These are phyloP conservation scores for Candida arabinofermentans DNA, from an alignment of 805 yeast species.

Conservation along the genomic window DNA sequence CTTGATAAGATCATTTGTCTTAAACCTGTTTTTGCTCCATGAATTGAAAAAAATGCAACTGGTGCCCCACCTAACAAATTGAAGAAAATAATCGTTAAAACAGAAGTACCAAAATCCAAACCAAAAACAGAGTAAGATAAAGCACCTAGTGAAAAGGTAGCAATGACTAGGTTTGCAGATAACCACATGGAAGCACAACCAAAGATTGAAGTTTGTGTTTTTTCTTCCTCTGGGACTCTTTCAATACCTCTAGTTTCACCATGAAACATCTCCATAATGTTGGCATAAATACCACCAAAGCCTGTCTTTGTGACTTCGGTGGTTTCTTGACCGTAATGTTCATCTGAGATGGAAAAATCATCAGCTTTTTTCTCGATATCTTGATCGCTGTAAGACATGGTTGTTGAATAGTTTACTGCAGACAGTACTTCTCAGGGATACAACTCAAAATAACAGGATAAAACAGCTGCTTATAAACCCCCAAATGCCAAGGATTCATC, in stretches of 20 bases:
- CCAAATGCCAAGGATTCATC: too few relatives aligned
- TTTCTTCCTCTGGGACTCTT: slow-evolving; percentile 73
- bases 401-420: too few relatives aligned
- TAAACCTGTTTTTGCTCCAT: slow-evolving; percentile 81
- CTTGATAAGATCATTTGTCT: slow-evolving; percentile 85
- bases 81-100: slow-evolving; percentile 67
- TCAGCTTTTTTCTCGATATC: slow-evolving; percentile 24
- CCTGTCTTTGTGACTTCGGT: slow-evolving; percentile 14
- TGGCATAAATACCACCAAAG: slow-evolving; percentile 15
- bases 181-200: slow-evolving; percentile 87
- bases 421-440: too few relatives aligned
- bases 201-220: slow-evolving; percentile 59
- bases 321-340: slow-evolving; percentile 20
- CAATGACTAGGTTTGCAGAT: slow-evolving; percentile 83
- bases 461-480: too few relatives aligned
- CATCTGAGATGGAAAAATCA: slow-evolving; percentile 20
- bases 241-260: slow-evolving; percentile 78
- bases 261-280: slow-evolving; percentile 28
- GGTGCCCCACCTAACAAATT: slow-evolving; percentile 67
- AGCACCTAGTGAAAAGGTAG: slow-evolving; percentile 79
- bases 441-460: too few relatives aligned
- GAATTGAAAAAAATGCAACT: slow-evolving; percentile 78
- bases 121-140: slow-evolving; percentile 58
- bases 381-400: slow-evolving; percentile 5
- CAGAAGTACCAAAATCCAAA: slow-evolving; percentile 70